A percentile compares a stretch with the other conserved stretches of the same genome.
These are phyloP conservation scores for Syncephalis fuscata DNA, from an alignment of 371 early-diverging fungal genomes.

Conservation along the genomic window DNA sequence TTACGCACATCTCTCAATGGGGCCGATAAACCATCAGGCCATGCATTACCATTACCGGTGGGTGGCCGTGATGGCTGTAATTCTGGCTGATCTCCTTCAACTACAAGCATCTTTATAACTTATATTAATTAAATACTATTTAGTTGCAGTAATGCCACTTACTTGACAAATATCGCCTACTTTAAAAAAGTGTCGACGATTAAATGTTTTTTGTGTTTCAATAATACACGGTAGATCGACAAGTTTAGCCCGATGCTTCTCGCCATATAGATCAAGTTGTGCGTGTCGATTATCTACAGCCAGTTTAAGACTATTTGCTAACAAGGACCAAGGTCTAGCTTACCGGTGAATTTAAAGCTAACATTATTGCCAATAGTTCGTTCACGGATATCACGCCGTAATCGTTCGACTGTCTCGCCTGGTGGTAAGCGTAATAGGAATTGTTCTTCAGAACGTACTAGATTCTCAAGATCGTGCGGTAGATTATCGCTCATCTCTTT, in stretches of 20 bases:
- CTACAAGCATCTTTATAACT: conserved; percentile 32
- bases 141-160: conserved; percentile 4
- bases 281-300: no score
- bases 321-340: no score
- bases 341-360: no score
- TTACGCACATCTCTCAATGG: conserved; percentile 77
- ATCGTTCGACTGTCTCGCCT: no score
- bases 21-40: conserved; percentile 85
- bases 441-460: no score
- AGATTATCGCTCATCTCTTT: no score
- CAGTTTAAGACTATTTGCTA: no score
- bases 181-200: conserved; percentile 92
- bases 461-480: no score
- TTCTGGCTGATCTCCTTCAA: conserved; percentile 19
- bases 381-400: no score
- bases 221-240: conserved; percentile 93
- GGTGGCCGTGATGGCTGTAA: conserved; percentile 14
- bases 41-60: conserved; percentile 32
- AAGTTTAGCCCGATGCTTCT: conserved; percentile 18
- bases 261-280: no score
- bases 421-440: no score
- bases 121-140: conserved; percentile 1
- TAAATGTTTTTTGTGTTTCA: conserved; percentile 90
- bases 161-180: conserved; percentile 94
- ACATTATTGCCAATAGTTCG: no score